A percentile compares a stretch with the other conserved stretches of the same genome.
Evolutionary conservation across 164 flowering plant species (phyloP).

Genomic region (Akebia trifoliata): DNA sequence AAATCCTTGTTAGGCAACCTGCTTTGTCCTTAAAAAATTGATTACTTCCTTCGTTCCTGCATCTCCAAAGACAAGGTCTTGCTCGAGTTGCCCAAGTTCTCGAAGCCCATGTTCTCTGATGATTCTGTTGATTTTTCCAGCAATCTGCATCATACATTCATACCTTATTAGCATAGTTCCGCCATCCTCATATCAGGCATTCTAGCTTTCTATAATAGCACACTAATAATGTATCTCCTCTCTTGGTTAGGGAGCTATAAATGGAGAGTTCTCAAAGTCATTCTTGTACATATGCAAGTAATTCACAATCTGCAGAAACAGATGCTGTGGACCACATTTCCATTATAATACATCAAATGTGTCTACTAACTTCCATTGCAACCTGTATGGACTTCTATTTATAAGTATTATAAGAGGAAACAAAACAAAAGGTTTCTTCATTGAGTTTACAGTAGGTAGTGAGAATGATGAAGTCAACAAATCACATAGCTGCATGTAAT

Average conservation of each 20-base stretch:
- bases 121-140: constrained; percentile 70
- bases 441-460: too few species aligned
- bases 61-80: constrained; percentile 96
- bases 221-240: too few species aligned
- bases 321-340: background rate
- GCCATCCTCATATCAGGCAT: background rate
- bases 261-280: constrained; percentile 2
- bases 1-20: constrained; percentile 36
- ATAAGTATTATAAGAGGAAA: too few species aligned
- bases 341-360: background rate
- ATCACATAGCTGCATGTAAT: too few species aligned
- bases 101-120: constrained; percentile 73
- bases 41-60: constrained; percentile 91
- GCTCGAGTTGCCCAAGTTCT: constrained; percentile 92
- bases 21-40: constrained; percentile 62
- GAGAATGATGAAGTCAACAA: too few species aligned
- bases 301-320: background rate
- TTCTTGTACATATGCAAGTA: background rate
- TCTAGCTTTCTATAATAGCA: too few species aligned
- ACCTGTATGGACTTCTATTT: background rate
- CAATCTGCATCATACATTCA: constrained; percentile 63
- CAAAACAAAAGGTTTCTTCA: too few species aligned
- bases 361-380: background rate
- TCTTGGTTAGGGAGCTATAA: too few species aligned
- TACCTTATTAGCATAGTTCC: constrained; percentile 7